phyloP scores from a whole-genome alignment of 176 grass and related monocot genomes.

The Juncus inflexus region DNA sequence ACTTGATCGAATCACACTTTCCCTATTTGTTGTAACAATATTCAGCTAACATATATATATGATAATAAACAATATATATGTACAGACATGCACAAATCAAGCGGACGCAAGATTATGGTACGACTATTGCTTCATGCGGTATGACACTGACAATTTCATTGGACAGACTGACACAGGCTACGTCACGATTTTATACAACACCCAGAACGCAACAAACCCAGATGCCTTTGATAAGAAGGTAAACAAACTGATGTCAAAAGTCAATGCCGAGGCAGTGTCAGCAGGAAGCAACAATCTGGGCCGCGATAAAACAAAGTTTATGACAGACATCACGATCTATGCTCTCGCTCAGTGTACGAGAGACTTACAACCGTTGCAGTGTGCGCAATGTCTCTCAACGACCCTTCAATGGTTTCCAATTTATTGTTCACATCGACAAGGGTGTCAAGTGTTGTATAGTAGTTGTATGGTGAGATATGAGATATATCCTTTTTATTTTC shows the following conservation, averaged over 20 bases:
- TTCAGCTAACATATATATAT: background rate
- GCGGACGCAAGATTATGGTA: conserved; percentile 54
- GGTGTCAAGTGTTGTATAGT: conserved; percentile 38
- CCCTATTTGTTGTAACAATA: background rate
- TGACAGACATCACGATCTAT: conserved; percentile 6
- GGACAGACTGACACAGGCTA: conserved; percentile 54
- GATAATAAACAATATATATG: background rate
- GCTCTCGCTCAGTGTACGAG: conserved; percentile 38
- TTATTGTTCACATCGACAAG: conserved; percentile 27
- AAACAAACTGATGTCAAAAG: conserved; percentile 36
- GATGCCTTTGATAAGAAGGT: conserved; percentile 41
- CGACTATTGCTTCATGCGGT: conserved; percentile 80
- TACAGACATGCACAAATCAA: conserved; percentile 31
- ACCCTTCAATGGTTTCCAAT: conserved; percentile 25
- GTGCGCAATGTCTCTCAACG: conserved; percentile 27
- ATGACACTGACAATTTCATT: conserved; percentile 35
- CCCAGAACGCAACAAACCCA: conserved; percentile 49
- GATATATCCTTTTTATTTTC: conserved; percentile 47
- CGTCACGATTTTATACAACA: conserved; percentile 52
- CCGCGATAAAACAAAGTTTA: conserved; percentile 25
- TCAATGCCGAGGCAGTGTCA: conserved; percentile 14
- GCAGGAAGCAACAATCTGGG: background rate
- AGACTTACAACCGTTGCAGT: conserved; percentile 20
- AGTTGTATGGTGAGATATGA: conserved; percentile 40
- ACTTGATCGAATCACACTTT: background rate